These are phyloP conservation scores for Carpinus viminea DNA, from an alignment of 306 rosid genomes.

Conservation along the genomic window DNA sequence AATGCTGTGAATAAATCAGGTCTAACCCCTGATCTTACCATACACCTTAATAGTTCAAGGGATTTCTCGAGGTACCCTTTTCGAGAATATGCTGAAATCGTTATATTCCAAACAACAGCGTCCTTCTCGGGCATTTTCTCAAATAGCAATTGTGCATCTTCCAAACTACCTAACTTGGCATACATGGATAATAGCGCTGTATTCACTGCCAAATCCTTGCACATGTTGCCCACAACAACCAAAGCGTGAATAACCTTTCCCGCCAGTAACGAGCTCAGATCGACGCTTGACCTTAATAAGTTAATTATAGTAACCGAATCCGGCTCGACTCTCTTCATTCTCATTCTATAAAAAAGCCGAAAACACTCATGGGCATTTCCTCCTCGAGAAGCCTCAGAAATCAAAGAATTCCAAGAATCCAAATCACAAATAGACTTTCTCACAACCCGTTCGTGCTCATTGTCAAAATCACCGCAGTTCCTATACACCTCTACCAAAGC, in stretches of 20 bases:
- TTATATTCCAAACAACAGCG: conserved; percentile 74
- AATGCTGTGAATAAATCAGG: conserved; percentile 73
- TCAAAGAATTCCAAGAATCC: conserved; percentile 44
- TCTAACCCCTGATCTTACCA: conserved; percentile 61
- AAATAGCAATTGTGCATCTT: conserved; percentile 49
- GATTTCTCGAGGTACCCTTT: conserved; percentile 41
- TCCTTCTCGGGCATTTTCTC: conserved; percentile 69
- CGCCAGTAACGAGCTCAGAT: conserved; percentile 39
- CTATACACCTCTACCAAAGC: conserved; percentile 43
- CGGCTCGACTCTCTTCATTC: conserved; percentile 38
- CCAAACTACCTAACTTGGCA: conserved; percentile 50
- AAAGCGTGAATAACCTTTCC: conserved; percentile 55
- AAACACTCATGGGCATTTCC: conserved; percentile 39
- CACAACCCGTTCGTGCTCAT: conserved; percentile 30
- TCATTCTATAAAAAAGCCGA: conserved; percentile 41
- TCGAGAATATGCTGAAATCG: conserved; percentile 55
- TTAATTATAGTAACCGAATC: conserved; percentile 39
- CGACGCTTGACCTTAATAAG: conserved; percentile 49
- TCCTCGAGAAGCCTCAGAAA: conserved; percentile 41
- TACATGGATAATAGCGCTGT: conserved; percentile 76
- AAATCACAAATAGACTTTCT: conserved; percentile 21
- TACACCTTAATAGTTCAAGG: conserved; percentile 43
- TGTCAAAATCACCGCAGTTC: conserved; percentile 15
- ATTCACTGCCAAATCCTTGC: conserved; percentile 50
- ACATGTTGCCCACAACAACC: conserved; percentile 44